Evolutionary conservation across 163 green algal genomes (phyloP).

Genomic region (Chlorella variabilis): DNA sequence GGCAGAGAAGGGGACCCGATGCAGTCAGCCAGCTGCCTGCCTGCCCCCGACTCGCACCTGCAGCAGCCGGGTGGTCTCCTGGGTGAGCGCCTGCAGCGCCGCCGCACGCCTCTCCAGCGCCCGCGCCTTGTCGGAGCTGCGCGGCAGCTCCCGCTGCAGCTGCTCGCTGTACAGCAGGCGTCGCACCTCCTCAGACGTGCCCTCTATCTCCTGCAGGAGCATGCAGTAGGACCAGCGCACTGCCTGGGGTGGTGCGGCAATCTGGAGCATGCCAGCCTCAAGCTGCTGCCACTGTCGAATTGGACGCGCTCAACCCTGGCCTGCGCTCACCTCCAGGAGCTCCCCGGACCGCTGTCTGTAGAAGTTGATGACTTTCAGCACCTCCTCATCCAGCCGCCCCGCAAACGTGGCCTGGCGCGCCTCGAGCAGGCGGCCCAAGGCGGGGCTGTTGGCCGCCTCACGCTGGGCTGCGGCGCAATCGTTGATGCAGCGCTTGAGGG

Average conservation of each 20-base stretch:
- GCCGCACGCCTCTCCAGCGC: background rate
- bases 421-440: background rate
- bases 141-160: background rate
- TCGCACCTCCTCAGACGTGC: background rate
- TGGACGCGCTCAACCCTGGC: too few relatives aligned
- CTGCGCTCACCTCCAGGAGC: slow-evolving; percentile 6
- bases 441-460: background rate
- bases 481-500: background rate
- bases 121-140: background rate
- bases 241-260: too few relatives aligned
- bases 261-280: background rate
- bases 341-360: background rate
- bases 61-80: slow-evolving; percentile 28
- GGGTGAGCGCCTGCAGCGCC: background rate
- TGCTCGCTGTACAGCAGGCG: background rate
- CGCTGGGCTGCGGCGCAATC: background rate
- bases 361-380: slow-evolving; percentile 25
- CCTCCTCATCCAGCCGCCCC: slow-evolving; percentile 13
- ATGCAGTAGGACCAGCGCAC: too few relatives aligned
- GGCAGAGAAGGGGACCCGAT: background rate
- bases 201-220: background rate
- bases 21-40: background rate
- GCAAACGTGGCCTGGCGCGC: slow-evolving; percentile 8
- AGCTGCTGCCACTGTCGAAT: too few relatives aligned
- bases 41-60: background rate